A percentile compares a stretch with the other conserved stretches of the same genome.
Conservation (phyloP, 352 stramenopile genomes). For the Phytophthora agathidicida region DNA sequence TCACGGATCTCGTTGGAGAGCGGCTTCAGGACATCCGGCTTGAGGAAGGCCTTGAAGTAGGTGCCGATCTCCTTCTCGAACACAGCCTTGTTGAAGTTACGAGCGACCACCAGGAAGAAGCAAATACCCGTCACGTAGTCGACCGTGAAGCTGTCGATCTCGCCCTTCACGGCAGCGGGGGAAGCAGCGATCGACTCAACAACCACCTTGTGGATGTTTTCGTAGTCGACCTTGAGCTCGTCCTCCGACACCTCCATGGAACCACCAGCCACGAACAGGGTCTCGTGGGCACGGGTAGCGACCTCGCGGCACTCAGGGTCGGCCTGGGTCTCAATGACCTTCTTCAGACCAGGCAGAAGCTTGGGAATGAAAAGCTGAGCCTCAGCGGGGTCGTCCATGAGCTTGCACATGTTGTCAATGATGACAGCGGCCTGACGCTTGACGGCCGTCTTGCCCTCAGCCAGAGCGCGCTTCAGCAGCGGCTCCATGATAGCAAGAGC, state of each 20-base stretch:
- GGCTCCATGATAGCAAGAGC: slow-evolving; percentile 98
- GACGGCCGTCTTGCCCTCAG: slow-evolving; percentile 95
- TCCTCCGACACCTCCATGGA: slow-evolving; percentile 91
- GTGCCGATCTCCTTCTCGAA: slow-evolving; percentile 92
- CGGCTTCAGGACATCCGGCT: slow-evolving; percentile 63
- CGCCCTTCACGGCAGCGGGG: slow-evolving; percentile 83
- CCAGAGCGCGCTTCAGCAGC: slow-evolving; percentile 95
- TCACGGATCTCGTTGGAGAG: slow-evolving; percentile 80
- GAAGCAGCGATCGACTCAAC: slow-evolving; percentile 81
- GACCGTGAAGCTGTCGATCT: slow-evolving; percentile 90
- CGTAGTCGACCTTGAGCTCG: slow-evolving; percentile 94
- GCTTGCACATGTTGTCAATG: slow-evolving; percentile 99
- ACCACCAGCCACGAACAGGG: slow-evolving; percentile 94
- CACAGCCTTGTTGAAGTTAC: slow-evolving; percentile 94
- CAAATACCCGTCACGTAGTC: slow-evolving; percentile 89
- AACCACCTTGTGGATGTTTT: slow-evolving; percentile 77
- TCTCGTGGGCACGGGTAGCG: slow-evolving; percentile 92
- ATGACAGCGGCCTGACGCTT: slow-evolving; percentile 98
- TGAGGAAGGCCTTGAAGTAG: slow-evolving; percentile 91
- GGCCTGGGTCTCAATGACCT: slow-evolving; percentile 95
- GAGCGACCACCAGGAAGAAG: slow-evolving; percentile 87
- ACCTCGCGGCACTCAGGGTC: slow-evolving; percentile 98
- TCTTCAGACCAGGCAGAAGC: slow-evolving; percentile 96
- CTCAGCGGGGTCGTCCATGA: slow-evolving; percentile 97
- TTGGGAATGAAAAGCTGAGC: slow-evolving; percentile 98